Evolutionary conservation across 129 eudicot species (phyloP).

Genomic region (Apium graveolens): DNA sequence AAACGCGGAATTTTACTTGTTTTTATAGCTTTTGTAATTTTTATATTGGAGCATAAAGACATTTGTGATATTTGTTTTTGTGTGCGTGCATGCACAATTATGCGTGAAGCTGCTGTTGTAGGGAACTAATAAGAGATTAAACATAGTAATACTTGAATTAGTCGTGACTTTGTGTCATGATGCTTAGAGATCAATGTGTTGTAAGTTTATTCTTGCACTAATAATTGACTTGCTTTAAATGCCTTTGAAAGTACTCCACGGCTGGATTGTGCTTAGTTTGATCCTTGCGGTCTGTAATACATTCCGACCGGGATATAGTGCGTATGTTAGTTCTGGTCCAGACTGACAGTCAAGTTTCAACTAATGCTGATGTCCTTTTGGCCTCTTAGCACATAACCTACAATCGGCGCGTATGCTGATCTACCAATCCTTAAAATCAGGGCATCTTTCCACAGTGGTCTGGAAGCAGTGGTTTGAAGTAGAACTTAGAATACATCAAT

Average conservation of each 20-base stretch:
- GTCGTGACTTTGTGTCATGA: neutral
- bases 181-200: neutral
- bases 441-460: neutral
- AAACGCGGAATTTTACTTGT: neutral
- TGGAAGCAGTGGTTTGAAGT: neutral
- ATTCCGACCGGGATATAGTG: neutral
- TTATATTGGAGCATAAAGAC: neutral
- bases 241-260: neutral
- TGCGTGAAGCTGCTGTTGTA: neutral
- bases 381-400: too few relatives aligned
- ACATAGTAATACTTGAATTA: neutral
- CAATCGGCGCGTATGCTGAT: too few relatives aligned
- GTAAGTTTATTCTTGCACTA: neutral
- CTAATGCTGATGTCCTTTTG: neutral
- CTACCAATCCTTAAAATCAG: too few relatives aligned
- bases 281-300: neutral
- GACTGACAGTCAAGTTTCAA: neutral
- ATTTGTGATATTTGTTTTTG: neutral
- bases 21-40: neutral
- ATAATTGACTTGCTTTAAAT: neutral
- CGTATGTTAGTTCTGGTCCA: neutral
- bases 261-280: neutral
- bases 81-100: neutral
- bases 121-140: conserved; percentile 1
- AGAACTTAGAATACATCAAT: too few relatives aligned